Conservation (phyloP, 257 asterid genomes). For the Capsicum baccatum region DNA sequence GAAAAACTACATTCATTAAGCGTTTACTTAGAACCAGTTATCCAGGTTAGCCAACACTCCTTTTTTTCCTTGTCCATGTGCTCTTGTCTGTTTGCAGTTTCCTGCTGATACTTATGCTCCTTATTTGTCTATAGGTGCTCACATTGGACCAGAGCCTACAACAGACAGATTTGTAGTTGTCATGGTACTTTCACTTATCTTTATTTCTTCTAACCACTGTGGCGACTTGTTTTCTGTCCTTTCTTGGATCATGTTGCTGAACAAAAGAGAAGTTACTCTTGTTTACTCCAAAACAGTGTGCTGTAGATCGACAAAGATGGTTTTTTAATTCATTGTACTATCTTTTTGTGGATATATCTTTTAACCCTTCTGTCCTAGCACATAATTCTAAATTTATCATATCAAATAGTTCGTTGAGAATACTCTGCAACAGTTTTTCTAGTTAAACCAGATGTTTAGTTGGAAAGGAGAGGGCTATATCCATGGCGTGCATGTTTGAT, state of each 20-base stretch:
- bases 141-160: constrained; percentile 69
- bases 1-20: constrained; percentile 51
- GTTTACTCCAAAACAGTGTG: neutral
- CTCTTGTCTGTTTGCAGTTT: neutral
- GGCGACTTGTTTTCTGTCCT: neutral
- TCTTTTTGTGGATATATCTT: no score
- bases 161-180: constrained; percentile 82
- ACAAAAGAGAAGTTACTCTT: neutral
- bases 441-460: neutral
- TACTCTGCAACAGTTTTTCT: constrained; percentile 3
- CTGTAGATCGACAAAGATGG: neutral
- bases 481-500: neutral
- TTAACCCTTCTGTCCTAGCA: neutral
- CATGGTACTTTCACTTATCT: constrained; percentile 59
- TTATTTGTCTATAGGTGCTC: constrained; percentile 71
- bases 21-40: constrained; percentile 71
- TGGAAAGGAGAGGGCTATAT: neutral
- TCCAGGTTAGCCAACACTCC: constrained; percentile 61
- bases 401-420: neutral
- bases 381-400: neutral
- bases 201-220: neutral
- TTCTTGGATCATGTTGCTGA: constrained; percentile 8
- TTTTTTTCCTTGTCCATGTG: constrained; percentile 15
- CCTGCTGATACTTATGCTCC: constrained; percentile 22
- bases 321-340: neutral